Conservation (phyloP, 2,329 filamentous ascomycete species). For the Aplosporella prunicola region DNA sequence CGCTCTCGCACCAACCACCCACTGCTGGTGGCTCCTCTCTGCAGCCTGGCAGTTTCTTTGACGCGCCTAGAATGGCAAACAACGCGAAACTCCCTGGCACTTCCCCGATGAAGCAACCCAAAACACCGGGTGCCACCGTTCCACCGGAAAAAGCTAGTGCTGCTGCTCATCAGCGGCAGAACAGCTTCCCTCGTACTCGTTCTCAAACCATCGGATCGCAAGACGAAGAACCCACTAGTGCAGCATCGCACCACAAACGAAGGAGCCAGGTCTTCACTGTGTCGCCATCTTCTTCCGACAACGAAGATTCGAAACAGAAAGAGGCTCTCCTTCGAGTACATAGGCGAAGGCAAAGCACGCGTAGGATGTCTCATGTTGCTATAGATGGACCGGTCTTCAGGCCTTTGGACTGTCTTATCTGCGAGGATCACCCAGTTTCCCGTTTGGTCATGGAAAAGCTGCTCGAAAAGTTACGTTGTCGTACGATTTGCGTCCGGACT, state of each 20-base stretch:
- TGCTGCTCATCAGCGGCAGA: constrained; percentile 23
- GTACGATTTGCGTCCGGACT: constrained; percentile 83
- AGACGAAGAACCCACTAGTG: constrained; percentile 58
- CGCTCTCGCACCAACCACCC: constrained; percentile 67
- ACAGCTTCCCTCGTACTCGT: constrained; percentile 49
- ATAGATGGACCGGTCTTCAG: constrained; percentile 79
- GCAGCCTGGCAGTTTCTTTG: constrained; percentile 62
- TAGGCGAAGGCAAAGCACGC: constrained; percentile 86
- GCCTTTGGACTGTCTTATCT: constrained; percentile 87
- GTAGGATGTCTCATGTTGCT: constrained; percentile 83
- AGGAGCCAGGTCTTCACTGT: constrained; percentile 92
- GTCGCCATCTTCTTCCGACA: constrained; percentile 95
- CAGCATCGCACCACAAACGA: constrained; percentile 67
- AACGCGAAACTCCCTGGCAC: constrained; percentile 43
- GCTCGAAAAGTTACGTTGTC: constrained; percentile 87
- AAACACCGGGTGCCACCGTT: constrained; percentile 39
- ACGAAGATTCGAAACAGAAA: constrained; percentile 86
- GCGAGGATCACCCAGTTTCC: constrained; percentile 94
- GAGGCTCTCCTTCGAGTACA: constrained; percentile 88
- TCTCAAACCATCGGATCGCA: constrained; percentile 92
- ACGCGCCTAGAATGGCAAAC: constrained; percentile 53
- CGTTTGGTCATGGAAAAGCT: constrained; percentile 98
- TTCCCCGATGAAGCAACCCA: constrained; percentile 43
- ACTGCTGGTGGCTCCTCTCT: constrained; percentile 44
- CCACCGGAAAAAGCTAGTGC: constrained; percentile 28